Conservation (phyloP, 495 filamentous ascomycete genomes). For the Aspergillus avenaceus region DNA sequence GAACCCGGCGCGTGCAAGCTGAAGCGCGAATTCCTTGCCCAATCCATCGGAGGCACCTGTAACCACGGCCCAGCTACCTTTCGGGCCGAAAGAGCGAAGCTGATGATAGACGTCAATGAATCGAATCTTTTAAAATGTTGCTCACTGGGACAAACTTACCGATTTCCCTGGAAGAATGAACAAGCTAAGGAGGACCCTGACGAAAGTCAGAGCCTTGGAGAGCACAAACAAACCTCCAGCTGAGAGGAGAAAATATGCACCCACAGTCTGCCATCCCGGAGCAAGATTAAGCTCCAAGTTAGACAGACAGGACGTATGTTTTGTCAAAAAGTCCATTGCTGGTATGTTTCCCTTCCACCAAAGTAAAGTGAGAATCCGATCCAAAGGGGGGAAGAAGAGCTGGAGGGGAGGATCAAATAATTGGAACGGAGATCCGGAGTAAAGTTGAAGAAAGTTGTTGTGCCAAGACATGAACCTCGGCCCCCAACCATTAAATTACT, state of each 20-base stretch:
- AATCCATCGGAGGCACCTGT: conserved; percentile 96
- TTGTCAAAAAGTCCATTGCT: conserved; percentile 36
- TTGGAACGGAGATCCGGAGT: conserved; percentile 1
- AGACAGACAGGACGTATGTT: conserved; percentile 30
- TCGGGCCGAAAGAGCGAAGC: conserved; percentile 87
- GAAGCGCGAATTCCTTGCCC: conserved; percentile 91
- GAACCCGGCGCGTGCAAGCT: conserved; percentile 87
- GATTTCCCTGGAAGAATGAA: conserved; percentile 70
- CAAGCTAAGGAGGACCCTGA: conserved; percentile 63
- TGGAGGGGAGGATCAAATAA: conserved; percentile 18
- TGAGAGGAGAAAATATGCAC: conserved; percentile 35
- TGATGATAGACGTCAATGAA: conserved; percentile 27
- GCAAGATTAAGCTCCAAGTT: conserved; percentile 33
- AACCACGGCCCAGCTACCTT: conserved; percentile 90
- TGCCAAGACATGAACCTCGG: conserved; percentile 20
- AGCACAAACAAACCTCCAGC: conserved; percentile 58
- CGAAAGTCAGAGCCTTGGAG: conserved; percentile 54
- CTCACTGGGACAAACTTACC: conserved; percentile 32
- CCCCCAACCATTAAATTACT: conserved; percentile 11
- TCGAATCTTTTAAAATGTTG: neutral
- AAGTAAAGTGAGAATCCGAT: neutral
- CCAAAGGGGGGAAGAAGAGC: conserved; percentile 3
- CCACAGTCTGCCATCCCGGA: conserved; percentile 35
- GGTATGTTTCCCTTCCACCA: neutral
- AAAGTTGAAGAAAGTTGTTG: neutral